A percentile compares a stretch with the other conserved stretches of the same genome.
phyloP scores from a whole-genome alignment of 345 rosid species.

The Cardamine occulta region DNA sequence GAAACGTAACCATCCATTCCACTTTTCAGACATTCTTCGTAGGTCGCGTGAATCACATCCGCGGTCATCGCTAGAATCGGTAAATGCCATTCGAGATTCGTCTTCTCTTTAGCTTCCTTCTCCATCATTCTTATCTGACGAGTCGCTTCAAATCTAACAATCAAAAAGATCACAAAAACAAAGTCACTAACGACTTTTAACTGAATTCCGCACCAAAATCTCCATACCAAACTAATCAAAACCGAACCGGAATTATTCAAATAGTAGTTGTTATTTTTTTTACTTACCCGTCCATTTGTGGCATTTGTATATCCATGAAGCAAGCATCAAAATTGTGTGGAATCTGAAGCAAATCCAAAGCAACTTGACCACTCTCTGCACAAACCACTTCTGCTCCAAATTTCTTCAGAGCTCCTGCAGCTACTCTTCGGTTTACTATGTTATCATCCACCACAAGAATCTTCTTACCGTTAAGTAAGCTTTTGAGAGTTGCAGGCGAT shows the following conservation, averaged over 20 bases:
- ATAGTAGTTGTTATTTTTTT: background rate
- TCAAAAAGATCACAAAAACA: background rate
- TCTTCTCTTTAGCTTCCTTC: constrained; percentile 60
- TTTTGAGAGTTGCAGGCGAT: constrained; percentile 47
- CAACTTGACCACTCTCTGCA: constrained; percentile 84
- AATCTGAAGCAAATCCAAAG: constrained; percentile 68
- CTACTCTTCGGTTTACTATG: constrained; percentile 83
- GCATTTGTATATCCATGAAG: constrained; percentile 99
- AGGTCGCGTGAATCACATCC: constrained; percentile 91
- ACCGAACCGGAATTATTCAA: background rate
- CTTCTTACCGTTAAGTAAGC: constrained; percentile 74
- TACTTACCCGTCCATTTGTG: constrained; percentile 97
- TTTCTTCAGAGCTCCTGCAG: constrained; percentile 93
- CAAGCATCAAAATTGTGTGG: constrained; percentile 93
- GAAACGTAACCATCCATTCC: constrained; percentile 99
- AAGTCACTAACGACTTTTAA: background rate
- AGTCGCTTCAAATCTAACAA: constrained; percentile 86
- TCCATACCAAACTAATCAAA: background rate
- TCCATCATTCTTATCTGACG: constrained; percentile 80
- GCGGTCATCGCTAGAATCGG: constrained; percentile 99
- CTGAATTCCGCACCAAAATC: background rate
- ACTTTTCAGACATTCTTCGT: constrained; percentile 76
- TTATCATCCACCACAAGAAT: constrained; percentile 97
- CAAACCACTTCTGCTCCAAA: constrained; percentile 92
- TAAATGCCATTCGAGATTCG: constrained; percentile 61